These are phyloP conservation scores for Tarenaya hassleriana DNA, from an alignment of 345 rosid genomes.

Conservation along the genomic window DNA sequence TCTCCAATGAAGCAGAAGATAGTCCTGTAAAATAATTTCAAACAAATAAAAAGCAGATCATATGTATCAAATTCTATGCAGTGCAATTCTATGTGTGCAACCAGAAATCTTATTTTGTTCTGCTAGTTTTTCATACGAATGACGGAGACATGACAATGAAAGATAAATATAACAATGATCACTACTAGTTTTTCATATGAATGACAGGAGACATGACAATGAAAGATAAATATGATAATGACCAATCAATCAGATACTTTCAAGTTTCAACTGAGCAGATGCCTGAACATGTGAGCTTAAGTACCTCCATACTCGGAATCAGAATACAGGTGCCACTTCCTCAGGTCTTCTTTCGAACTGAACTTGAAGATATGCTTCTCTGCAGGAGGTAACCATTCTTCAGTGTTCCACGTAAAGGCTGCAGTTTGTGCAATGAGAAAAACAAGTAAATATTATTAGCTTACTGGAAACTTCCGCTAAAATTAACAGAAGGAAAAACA, in stretches of 20 bases:
- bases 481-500: neutral
- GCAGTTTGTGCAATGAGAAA: conserved; percentile 16
- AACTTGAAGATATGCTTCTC: conserved; percentile 71
- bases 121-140: neutral
- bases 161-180: no score
- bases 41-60: conserved; percentile 16
- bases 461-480: neutral
- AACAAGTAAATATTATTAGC: no score
- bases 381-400: conserved; percentile 72
- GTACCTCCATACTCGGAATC: conserved; percentile 95
- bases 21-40: conserved; percentile 44
- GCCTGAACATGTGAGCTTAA: conserved; percentile 9
- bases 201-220: conserved; percentile 6
- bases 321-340: conserved; percentile 85
- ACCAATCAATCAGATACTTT: neutral
- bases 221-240: neutral
- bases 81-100: neutral
- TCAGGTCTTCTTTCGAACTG: conserved; percentile 67
- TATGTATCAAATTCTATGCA: neutral
- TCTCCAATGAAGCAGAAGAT: conserved; percentile 83
- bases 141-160: conserved; percentile 6
- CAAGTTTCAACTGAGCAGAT: conserved; percentile 4
- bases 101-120: conserved; percentile 3
- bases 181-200: neutral
- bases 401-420: conserved; percentile 85